Evolutionary conservation across 441 rosid genomes (phyloP).

Genomic region (Arabidopsis lyrata): DNA sequence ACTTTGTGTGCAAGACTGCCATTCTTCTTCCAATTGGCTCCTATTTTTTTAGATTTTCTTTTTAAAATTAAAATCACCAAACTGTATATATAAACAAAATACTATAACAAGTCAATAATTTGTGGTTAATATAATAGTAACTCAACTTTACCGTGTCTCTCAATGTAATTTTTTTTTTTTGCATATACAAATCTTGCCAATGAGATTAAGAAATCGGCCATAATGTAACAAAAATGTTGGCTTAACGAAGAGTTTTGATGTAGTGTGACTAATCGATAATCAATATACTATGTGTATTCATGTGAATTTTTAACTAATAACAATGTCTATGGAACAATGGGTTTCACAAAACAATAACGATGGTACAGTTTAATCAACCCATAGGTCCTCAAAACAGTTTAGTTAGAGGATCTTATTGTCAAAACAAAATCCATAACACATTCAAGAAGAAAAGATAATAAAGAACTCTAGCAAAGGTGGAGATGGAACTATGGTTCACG

Average conservation of each 20-base stretch:
- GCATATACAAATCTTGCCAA: not conserved
- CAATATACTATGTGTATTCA: not conserved
- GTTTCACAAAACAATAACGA: not conserved
- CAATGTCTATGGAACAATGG: not conserved
- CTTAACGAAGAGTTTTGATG: not conserved
- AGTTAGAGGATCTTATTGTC: conserved; percentile 10
- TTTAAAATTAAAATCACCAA: too few relatives aligned
- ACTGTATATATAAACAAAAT: too few relatives aligned
- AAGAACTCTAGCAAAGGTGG: not conserved
- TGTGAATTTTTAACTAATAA: not conserved
- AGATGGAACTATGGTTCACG: not conserved
- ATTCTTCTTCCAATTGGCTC: too few relatives aligned
- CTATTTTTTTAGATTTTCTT: too few relatives aligned
- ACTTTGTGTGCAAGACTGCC: too few relatives aligned
- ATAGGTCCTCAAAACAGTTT: not conserved
- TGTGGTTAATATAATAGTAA: not conserved
- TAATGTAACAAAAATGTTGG: not conserved
- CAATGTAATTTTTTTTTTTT: not conserved
- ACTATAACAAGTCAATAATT: too few relatives aligned
- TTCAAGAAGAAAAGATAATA: conserved; percentile 1
- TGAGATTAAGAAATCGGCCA: not conserved
- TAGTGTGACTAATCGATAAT: not conserved
- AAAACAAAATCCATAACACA: not conserved
- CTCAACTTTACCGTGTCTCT: not conserved
- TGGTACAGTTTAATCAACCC: not conserved